Conservation (phyloP, 1,284 basidiomycete species). For the Ustilago curta region DNA sequence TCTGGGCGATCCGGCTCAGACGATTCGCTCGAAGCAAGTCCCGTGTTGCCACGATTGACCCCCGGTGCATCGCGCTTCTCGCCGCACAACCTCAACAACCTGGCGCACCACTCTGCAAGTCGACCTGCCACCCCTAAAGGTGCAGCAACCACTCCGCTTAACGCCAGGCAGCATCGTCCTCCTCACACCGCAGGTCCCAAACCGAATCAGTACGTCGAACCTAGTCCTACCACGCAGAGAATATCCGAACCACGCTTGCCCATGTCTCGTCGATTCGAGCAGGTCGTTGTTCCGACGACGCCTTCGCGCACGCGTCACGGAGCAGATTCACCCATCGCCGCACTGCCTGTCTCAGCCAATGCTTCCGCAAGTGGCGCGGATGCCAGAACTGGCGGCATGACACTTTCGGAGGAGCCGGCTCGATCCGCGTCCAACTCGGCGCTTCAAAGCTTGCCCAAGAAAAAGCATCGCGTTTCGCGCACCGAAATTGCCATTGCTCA, state of each 20-base stretch:
- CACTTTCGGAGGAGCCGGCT: constrained; percentile 19
- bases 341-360: neutral
- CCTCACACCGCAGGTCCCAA: constrained; percentile 43
- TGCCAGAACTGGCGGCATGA: neutral
- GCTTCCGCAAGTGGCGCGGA: neutral
- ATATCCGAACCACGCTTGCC: constrained; percentile 24
- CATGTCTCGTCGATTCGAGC: constrained; percentile 8
- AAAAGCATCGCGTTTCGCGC: constrained; percentile 44
- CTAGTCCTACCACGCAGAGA: constrained; percentile 39
- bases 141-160: constrained; percentile 28
- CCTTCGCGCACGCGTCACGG: constrained; percentile 18
- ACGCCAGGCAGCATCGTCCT: constrained; percentile 37
- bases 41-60: constrained; percentile 8
- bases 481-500: constrained; percentile 51
- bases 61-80: constrained; percentile 29
- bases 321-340: neutral
- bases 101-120: constrained; percentile 29
- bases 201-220: constrained; percentile 28
- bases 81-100: constrained; percentile 33
- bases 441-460: constrained; percentile 48
- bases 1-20: constrained; percentile 8
- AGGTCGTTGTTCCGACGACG: constrained; percentile 4
- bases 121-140: constrained; percentile 35
- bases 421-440: constrained; percentile 1
- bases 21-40: constrained; percentile 28